These are phyloP conservation scores for Bolboschoenus planiculmis DNA, from an alignment of 176 grass and related monocot genomes.

Conservation along the genomic window DNA sequence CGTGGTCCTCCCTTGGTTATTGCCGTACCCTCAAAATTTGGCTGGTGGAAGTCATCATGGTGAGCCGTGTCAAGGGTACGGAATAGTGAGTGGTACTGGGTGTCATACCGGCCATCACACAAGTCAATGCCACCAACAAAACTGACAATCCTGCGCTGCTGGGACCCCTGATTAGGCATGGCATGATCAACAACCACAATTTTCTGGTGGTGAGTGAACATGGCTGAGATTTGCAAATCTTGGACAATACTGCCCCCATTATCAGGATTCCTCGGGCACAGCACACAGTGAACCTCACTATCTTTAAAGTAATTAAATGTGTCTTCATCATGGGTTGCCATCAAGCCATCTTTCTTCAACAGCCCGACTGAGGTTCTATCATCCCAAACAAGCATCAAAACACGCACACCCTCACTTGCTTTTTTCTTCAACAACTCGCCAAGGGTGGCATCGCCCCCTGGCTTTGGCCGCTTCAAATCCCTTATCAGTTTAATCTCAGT, in stretches of 20 bases:
- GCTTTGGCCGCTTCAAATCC: constrained; percentile 37
- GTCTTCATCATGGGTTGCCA: constrained; percentile 77
- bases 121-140: constrained; percentile 86
- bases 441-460: constrained; percentile 52
- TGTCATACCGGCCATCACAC: constrained; percentile 86
- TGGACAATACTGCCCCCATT: constrained; percentile 44
- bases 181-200: constrained; percentile 78
- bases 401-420: constrained; percentile 65
- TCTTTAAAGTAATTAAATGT: constrained; percentile 53
- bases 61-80: constrained; percentile 65
- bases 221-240: constrained; percentile 54
- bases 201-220: constrained; percentile 91
- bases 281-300: constrained; percentile 51
- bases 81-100: constrained; percentile 82
- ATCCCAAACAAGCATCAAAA: constrained; percentile 89
- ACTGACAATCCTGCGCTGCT: constrained; percentile 59
- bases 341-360: constrained; percentile 50
- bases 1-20: constrained; percentile 60
- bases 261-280: constrained; percentile 87
- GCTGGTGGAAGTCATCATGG: constrained; percentile 78
- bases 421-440: constrained; percentile 90
- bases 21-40: constrained; percentile 27
- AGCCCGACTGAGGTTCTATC: constrained; percentile 76
- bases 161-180: constrained; percentile 52
- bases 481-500: constrained; percentile 68